A percentile compares a stretch with the other conserved stretches of the same genome.
phyloP scores from a whole-genome alignment of 148 eudicot genomes.

The Arbutus unedo region DNA sequence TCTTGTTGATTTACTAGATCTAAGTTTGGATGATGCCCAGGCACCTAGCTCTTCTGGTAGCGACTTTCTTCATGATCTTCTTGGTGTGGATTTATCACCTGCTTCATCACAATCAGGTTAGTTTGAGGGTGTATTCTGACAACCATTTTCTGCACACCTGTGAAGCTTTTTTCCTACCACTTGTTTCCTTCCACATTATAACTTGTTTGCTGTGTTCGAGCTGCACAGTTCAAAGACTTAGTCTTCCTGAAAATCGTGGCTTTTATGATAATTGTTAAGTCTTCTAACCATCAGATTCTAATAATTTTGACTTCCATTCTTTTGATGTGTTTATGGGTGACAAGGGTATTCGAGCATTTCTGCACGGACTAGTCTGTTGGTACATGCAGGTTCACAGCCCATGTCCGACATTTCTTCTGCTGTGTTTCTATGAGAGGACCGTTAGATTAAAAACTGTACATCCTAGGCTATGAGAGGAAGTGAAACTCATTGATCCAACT shows the following conservation, averaged over 20 bases:
- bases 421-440: neutral
- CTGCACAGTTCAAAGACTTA: neutral
- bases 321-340: neutral
- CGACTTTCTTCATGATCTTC: slow-evolving; percentile 90
- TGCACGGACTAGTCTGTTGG: neutral
- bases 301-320: neutral
- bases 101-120: slow-evolving; percentile 70
- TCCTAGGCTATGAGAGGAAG: neutral
- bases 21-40: slow-evolving; percentile 70
- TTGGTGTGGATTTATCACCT: slow-evolving; percentile 68
- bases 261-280: neutral
- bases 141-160: neutral
- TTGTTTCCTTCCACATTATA: neutral
- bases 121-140: slow-evolving; percentile 12
- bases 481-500: neutral
- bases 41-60: slow-evolving; percentile 76
- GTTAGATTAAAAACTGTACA: neutral
- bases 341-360: neutral
- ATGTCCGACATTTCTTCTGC: neutral
- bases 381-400: neutral
- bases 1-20: slow-evolving; percentile 91
- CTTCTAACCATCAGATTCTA: neutral
- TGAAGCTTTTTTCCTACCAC: neutral
- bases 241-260: neutral
- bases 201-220: neutral